Evolutionary conservation across 441 rosid genomes (phyloP), one percentile per base, ranked within the genome.

Genomic region (Bocquillonia castaneifolia): DNA sequence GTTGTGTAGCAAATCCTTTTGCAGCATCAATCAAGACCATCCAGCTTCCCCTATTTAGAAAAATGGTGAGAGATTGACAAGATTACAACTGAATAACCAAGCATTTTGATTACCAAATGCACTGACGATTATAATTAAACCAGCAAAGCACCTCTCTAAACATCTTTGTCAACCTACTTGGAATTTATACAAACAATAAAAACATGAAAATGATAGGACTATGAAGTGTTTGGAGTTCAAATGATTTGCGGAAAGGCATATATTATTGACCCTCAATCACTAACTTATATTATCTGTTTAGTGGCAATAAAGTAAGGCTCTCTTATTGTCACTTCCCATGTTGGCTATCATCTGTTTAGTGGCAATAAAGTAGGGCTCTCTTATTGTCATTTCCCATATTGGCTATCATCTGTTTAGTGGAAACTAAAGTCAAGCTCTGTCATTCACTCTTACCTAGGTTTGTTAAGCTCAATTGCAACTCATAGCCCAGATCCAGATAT

Each of bases 1-100:
- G 96, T 48, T 81, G 76, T 31, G 95, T 84, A 3, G 87, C 86
- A 83, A 80, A 88, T 72, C 99, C 99, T 82, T 93, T 93, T 68
- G 99, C 99, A 80, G 99, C 96, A 84, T 93, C 99, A 70, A 93
- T 80, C 80, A 93, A 79, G 67, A 93, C 93, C 97, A 89, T 83
- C 96, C 96, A 91, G 58, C 66, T 75, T 47, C 87, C 84, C 85
- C 95, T 91, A 74, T 7, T 34, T 40, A 78, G 47, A 29, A 67
- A 20, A 78, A 37, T 66, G 59, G 14, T 20, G 32, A 28, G 29
- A 53, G 18, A 57, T 23, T 48, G 37, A 36, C 68, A 22, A 15
- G 59, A 53, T 32, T 6, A 48, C 39, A 6, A 71, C 40, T 48
- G 14, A 42, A 25, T 18, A 45, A 57, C 55, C 59, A 40, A 39